phyloP scores from a whole-genome alignment of 768 basidiomycete genomes.

The Gymnopilus junonius region DNA sequence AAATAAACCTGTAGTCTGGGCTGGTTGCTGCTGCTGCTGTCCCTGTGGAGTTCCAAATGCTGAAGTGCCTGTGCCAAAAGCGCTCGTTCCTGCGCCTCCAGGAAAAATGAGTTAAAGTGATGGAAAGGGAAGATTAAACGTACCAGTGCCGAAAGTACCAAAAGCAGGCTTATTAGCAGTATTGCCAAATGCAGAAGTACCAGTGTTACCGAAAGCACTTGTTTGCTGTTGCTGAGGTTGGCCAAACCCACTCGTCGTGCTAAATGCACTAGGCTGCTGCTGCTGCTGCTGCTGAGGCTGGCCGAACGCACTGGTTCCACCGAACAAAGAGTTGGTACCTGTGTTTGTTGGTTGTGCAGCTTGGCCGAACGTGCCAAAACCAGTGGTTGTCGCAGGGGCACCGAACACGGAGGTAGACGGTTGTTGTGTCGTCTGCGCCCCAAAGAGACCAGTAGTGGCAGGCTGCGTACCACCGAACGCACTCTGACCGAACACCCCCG shows the following conservation, averaged over 20 bases:
- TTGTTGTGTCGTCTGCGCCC: constrained; percentile 48
- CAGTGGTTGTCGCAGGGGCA: constrained; percentile 31
- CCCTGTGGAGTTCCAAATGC: constrained; percentile 22
- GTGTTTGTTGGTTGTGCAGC: constrained; percentile 29
- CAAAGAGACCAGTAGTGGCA: constrained; percentile 48
- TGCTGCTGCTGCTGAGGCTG: constrained; percentile 33
- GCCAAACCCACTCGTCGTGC: constrained; percentile 44
- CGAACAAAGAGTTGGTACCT: constrained; percentile 40
- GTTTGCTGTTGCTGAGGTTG: constrained; percentile 21
- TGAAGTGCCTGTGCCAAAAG: constrained; percentile 38
- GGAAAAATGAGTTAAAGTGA: background rate
- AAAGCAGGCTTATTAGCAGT: constrained; percentile 35
- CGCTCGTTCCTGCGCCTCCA: constrained; percentile 26
- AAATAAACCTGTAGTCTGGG: constrained; percentile 26
- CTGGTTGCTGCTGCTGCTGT: constrained; percentile 27
- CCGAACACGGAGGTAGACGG: constrained; percentile 42
- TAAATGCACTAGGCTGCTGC: constrained; percentile 27
- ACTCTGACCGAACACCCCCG: constrained; percentile 58
- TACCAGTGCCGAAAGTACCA: constrained; percentile 27
- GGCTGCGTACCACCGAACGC: constrained; percentile 52
- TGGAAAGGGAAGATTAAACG: background rate
- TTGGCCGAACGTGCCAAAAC: constrained; percentile 51
- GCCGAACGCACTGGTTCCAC: constrained; percentile 33
- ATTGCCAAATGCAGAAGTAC: constrained; percentile 36
- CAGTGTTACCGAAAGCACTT: constrained; percentile 35